Evolutionary conservation across 352 stramenopile species (phyloP), one percentile per base, ranked within the genome.

Genomic region (Pythium sukuiense): DNA sequence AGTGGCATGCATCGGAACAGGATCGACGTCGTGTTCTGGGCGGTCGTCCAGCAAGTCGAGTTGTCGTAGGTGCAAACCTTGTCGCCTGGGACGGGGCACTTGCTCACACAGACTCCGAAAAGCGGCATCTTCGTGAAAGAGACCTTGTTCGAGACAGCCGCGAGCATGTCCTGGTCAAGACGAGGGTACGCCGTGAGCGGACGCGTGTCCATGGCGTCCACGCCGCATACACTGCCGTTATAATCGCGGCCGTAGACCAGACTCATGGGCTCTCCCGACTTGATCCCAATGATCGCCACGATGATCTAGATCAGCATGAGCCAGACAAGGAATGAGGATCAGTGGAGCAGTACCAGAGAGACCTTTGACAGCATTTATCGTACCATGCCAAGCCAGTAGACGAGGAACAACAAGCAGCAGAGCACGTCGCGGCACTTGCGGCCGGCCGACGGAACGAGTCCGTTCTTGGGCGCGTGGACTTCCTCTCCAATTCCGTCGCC

Each of bases 381-480:
- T 69, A 87, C 81, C 85, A 95, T 95, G 30, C 88, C 85, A 29
- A 93, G 46, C 87, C 88, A 95, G 71, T 92, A 95, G 39, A 92
- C 79, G n/a, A 92, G 45, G 62, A 96, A 96, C 24, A 95, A 60
- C 11, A 92, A 58, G 27, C 86, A 89, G 70, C 88, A 96, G 6
- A 94, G 61, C 9, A 86, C 75, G 59, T 96, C 89, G 39, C 86
- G 86, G 52, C 86, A 79, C 63, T 79, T 79, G 20, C 70, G 73
- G 24, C 69, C 66, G 66, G 53, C 73, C 5, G 59, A 72, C 5
- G 76, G 64, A 14, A 74, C 72, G 43, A 80, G 60, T 30, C 72
- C 76, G 13, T 55, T 67, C n/a, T 71, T 70, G 24, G 37, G 35
- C 2, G 39, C 12, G n/a, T 63, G 45, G 18, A 43, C 53, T 18